These are phyloP conservation scores for Punica granatum DNA, from an alignment of 345 rosid species.

Conservation along the genomic window DNA sequence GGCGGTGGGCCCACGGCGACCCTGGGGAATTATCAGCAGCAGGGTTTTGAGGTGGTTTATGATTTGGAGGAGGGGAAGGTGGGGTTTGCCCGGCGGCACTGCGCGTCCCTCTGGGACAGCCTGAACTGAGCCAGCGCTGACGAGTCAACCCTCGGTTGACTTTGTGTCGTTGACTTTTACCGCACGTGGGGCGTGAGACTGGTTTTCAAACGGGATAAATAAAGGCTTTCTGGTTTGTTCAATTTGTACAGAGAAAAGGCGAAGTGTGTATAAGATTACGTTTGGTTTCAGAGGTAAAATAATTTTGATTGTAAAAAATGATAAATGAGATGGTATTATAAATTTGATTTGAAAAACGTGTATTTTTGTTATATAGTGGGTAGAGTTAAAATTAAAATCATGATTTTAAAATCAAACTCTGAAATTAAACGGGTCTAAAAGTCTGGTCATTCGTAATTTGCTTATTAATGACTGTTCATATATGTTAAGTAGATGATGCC, in stretches of 20 bases:
- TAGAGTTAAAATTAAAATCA: too few relatives aligned
- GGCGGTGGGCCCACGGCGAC: slow-evolving; percentile 75
- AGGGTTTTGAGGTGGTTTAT: slow-evolving; percentile 91
- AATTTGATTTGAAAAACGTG: too few relatives aligned
- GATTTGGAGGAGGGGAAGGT: slow-evolving; percentile 66
- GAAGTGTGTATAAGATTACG: not conserved
- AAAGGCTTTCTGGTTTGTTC: not conserved
- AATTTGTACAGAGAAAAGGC: not conserved
- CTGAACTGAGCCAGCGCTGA: slow-evolving; percentile 26
- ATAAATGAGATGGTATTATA: too few relatives aligned
- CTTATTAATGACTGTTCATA: not conserved
- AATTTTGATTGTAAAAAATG: too few relatives aligned
- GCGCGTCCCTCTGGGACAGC: slow-evolving; percentile 79
- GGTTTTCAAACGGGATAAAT: not conserved
- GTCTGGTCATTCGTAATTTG: too few relatives aligned
- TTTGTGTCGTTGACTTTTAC: not conserved
- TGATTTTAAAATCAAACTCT: too few relatives aligned
- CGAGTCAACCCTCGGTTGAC: slow-evolving; percentile 16
- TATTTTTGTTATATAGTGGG: too few relatives aligned
- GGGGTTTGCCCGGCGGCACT: slow-evolving; percentile 79
- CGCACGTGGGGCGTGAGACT: slow-evolving; percentile 5
- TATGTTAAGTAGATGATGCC: too few relatives aligned
- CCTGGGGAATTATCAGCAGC: slow-evolving; percentile 87
- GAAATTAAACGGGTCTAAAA: too few relatives aligned
- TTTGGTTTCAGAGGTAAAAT: too few relatives aligned